A percentile compares a stretch with the other conserved stretches of the same genome.
Evolutionary conservation across 176 grass and related monocot genomes (phyloP).

Genomic region (Avena atlantica): DNA sequence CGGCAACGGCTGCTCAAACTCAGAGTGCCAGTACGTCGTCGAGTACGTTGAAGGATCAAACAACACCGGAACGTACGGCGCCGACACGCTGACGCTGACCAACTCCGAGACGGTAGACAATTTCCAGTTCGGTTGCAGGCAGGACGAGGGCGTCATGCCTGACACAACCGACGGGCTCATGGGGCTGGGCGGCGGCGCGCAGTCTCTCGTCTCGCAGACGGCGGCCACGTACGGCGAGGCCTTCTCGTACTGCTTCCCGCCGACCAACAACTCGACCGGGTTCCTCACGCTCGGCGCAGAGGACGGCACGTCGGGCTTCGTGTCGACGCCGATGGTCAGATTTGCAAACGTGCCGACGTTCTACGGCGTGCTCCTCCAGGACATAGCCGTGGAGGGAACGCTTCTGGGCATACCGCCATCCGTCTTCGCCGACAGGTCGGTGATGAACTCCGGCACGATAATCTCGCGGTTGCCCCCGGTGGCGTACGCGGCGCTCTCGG

Average conservation of each 20-base stretch:
- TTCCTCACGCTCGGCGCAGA: conserved; percentile 60
- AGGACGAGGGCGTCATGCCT: conserved; percentile 42
- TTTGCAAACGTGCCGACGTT: conserved; percentile 41
- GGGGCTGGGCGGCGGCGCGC: conserved; percentile 60
- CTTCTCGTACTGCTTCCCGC: conserved; percentile 77
- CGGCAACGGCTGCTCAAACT: conserved; percentile 37
- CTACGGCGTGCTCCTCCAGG: conserved; percentile 57
- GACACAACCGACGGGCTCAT: conserved; percentile 59
- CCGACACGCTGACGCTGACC: conserved; percentile 55
- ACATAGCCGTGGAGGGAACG: conserved; percentile 52
- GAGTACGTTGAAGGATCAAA: conserved; percentile 47
- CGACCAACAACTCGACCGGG: conserved; percentile 37
- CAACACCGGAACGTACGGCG: conserved; percentile 50
- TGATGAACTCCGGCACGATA: conserved; percentile 69
- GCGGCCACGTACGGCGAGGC: conserved; percentile 37
- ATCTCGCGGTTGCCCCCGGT: conserved; percentile 48
- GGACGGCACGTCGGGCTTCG: background rate
- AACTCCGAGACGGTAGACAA: background rate
- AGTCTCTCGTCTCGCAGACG: conserved; percentile 68
- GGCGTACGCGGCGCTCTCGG: conserved; percentile 33
- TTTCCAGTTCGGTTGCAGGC: conserved; percentile 71
- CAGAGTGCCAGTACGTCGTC: conserved; percentile 53
- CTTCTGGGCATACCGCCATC: conserved; percentile 38
- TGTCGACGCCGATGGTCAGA: conserved; percentile 51
- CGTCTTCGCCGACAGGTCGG: conserved; percentile 47